Conservation (phyloP, 2,329 filamentous ascomycete genomes). For the Amesomyces nigricolor region DNA sequence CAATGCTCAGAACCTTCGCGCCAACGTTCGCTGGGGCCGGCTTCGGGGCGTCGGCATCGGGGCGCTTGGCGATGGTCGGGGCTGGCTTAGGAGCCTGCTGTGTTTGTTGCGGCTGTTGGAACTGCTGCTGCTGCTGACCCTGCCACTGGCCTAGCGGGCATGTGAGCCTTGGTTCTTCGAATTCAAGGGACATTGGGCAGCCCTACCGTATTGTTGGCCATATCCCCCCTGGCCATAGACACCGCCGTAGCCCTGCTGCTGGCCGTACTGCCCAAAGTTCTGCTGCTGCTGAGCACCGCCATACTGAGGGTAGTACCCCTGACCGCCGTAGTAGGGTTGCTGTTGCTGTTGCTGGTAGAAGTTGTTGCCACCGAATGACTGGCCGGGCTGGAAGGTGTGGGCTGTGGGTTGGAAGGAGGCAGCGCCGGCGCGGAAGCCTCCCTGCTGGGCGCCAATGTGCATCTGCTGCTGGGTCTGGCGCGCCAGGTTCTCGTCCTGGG, state of each 20-base stretch:
- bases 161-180: slow-evolving; percentile 13
- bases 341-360: slow-evolving; percentile 50
- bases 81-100: slow-evolving; percentile 31
- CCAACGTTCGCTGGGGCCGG: slow-evolving; percentile 49
- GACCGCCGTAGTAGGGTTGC: slow-evolving; percentile 47
- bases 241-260: slow-evolving; percentile 34
- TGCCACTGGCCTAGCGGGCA: slow-evolving; percentile 39
- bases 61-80: slow-evolving; percentile 57
- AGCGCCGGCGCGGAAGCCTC: slow-evolving; percentile 60
- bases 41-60: slow-evolving; percentile 45
- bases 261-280: slow-evolving; percentile 29
- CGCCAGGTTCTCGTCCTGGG: slow-evolving; percentile 72
- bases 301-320: slow-evolving; percentile 53
- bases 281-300: slow-evolving; percentile 32
- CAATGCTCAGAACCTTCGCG: slow-evolving; percentile 60
- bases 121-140: slow-evolving; percentile 42
- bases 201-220: slow-evolving; percentile 44
- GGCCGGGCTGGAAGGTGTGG: slow-evolving; percentile 65
- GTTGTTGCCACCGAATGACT: slow-evolving; percentile 57
- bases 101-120: slow-evolving; percentile 34
- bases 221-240: slow-evolving; percentile 38
- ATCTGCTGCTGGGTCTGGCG: slow-evolving; percentile 70
- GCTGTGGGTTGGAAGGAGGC: slow-evolving; percentile 69
- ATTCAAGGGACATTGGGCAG: background rate
- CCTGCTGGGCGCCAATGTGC: slow-evolving; percentile 58